Conservation (phyloP, 768 basidiomycete genomes). For the Trametes maxima region DNA sequence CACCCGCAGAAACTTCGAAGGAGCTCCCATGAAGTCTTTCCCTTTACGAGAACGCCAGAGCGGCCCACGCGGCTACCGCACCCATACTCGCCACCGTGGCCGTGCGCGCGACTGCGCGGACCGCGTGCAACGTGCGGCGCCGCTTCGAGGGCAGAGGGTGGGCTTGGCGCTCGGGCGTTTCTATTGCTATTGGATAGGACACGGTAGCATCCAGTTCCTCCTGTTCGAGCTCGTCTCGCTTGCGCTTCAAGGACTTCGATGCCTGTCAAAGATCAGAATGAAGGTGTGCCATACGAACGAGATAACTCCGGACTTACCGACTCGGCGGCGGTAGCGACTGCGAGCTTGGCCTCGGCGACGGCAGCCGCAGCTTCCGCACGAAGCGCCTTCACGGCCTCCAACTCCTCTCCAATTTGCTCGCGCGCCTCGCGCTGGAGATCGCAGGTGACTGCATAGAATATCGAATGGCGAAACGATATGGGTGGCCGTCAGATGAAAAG, state of each 20-base stretch:
- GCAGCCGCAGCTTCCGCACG: constrained; percentile 44
- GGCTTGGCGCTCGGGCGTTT: constrained; percentile 2
- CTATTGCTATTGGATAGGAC: neutral
- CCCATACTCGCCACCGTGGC: constrained; percentile 66
- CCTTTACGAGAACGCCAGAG: constrained; percentile 62
- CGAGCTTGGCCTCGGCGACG: constrained; percentile 34
- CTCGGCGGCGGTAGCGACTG: constrained; percentile 4
- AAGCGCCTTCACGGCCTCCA: constrained; percentile 46
- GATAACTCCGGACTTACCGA: constrained; percentile 21
- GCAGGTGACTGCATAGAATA: constrained; percentile 21
- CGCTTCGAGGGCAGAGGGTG: constrained; percentile 30
- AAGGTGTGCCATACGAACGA: constrained; percentile 6
- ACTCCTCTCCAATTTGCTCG: constrained; percentile 48
- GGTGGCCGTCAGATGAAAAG: neutral
- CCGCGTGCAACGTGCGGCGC: constrained; percentile 45
- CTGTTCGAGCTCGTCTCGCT: constrained; percentile 45
- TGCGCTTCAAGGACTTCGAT: constrained; percentile 58
- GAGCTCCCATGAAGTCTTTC: neutral
- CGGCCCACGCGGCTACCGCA: constrained; percentile 73
- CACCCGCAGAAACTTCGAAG: neutral
- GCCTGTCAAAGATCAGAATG: constrained; percentile 17
- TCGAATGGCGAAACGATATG: neutral
- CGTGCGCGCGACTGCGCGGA: constrained; percentile 52
- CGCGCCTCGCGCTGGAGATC: constrained; percentile 33
- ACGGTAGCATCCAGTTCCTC: constrained; percentile 10